Evolutionary conservation across 2,329 filamentous ascomycete species (phyloP).

Genomic region (Akanthomyces dipterigenus): DNA sequence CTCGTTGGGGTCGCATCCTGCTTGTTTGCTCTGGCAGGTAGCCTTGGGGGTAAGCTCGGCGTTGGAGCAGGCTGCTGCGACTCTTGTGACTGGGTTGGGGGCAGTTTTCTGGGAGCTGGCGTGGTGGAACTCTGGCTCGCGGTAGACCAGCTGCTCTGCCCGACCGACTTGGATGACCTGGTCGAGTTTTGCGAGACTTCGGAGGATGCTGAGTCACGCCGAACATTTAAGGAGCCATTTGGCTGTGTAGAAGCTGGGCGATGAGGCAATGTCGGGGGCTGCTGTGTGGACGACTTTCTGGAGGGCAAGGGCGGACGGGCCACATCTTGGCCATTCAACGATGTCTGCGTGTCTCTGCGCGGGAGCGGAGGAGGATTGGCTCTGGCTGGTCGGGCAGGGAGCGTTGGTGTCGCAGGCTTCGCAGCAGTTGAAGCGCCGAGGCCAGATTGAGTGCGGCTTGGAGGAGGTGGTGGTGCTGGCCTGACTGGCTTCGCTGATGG

Average conservation of each 20-base stretch:
- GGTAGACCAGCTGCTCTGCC: conserved; percentile 37
- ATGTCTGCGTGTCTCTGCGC: conserved; percentile 21
- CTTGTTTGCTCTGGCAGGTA: conserved; percentile 33
- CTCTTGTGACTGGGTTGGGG: conserved; percentile 32
- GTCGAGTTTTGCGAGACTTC: conserved; percentile 48
- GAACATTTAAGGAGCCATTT: conserved; percentile 27
- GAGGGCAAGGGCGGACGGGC: conserved; percentile 31
- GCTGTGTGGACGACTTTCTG: conserved; percentile 24
- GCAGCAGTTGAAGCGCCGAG: conserved; percentile 21
- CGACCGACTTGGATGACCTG: conserved; percentile 46
- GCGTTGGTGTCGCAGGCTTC: conserved; percentile 25
- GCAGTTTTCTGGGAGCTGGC: conserved; percentile 40
- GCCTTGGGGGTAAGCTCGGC: conserved; percentile 41
- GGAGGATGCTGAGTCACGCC: conserved; percentile 52
- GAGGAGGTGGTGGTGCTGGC: conserved; percentile 33
- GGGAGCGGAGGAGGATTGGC: conserved; percentile 29
- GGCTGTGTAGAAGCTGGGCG: conserved; percentile 41
- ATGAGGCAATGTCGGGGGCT: conserved; percentile 43
- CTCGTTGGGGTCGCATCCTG: background rate
- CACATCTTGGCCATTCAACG: conserved; percentile 12
- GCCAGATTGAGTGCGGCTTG: conserved; percentile 29
- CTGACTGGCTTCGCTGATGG: conserved; percentile 24
- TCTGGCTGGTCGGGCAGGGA: conserved; percentile 32
- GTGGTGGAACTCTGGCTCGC: conserved; percentile 42
- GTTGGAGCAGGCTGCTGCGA: conserved; percentile 4